phyloP scores from a whole-genome alignment of 129 eudicot species.

The Scalesia atractyloides region DNA sequence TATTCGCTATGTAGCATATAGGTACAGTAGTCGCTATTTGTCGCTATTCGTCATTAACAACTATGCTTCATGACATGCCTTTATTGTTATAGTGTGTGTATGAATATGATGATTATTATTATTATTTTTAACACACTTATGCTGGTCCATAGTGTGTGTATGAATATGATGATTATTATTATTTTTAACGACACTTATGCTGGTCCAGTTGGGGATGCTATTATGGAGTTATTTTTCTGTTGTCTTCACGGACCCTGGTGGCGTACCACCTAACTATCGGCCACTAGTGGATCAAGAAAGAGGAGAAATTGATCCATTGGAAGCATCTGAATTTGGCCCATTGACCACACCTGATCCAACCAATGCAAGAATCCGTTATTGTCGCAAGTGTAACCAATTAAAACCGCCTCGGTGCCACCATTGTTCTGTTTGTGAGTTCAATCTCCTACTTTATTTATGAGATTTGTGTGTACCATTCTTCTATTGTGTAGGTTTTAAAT shows the following conservation, averaged over 20 bases:
- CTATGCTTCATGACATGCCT: neutral
- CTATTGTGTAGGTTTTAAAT: neutral
- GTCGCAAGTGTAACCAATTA: constrained; percentile 92
- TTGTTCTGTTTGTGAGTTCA: constrained; percentile 92
- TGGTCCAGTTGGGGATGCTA: constrained; percentile 83
- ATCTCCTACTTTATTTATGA: neutral
- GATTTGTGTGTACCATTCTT: neutral
- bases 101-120: neutral
- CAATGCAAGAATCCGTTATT: constrained; percentile 64
- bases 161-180: neutral
- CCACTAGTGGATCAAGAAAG: constrained; percentile 82
- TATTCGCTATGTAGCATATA: too few species aligned
- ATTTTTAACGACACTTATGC: neutral
- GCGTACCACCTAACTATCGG: constrained; percentile 90
- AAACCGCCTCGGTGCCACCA: constrained; percentile 99
- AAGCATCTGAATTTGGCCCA: constrained; percentile 60
- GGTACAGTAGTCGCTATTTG: too few species aligned
- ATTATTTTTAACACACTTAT: neutral
- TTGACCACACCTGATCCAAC: constrained; percentile 46
- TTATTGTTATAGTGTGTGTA: neutral
- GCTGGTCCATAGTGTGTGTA: constrained; percentile 27
- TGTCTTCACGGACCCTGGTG: constrained; percentile 90
- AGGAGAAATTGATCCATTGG: constrained; percentile 75
- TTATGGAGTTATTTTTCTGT: constrained; percentile 96
- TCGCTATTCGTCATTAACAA: too few species aligned